Conservation (phyloP, 345 rosid genomes). For the Euphorbia peplus region DNA sequence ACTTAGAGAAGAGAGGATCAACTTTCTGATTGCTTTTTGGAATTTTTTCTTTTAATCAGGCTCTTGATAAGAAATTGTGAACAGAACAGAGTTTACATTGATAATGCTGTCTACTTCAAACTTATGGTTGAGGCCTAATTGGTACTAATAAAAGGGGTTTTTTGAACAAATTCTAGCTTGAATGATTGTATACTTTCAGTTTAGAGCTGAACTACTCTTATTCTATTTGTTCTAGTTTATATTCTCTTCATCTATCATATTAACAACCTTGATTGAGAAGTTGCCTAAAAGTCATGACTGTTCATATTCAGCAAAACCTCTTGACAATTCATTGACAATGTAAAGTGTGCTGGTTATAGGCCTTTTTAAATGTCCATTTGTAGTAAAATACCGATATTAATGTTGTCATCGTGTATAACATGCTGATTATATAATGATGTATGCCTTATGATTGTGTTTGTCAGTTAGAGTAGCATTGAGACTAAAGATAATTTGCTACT, state of each 20-base stretch:
- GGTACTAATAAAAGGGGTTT: background rate
- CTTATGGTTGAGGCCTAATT: slow-evolving; percentile 18
- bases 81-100: slow-evolving; percentile 7
- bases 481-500: too few relatives aligned
- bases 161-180: background rate
- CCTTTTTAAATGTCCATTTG: too few relatives aligned
- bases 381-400: too few relatives aligned
- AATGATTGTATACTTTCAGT: background rate
- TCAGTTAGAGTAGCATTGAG: too few relatives aligned
- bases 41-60: slow-evolving; percentile 12
- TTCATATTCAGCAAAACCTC: too few relatives aligned
- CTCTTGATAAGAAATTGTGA: slow-evolving; percentile 18
- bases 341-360: too few relatives aligned
- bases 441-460: too few relatives aligned
- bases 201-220: background rate
- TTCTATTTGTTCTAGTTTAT: background rate
- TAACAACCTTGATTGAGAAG: background rate
- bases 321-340: too few relatives aligned
- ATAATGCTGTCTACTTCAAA: slow-evolving; percentile 25
- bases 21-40: slow-evolving; percentile 11
- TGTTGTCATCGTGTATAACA: too few relatives aligned
- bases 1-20: slow-evolving; percentile 39
- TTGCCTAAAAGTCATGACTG: too few relatives aligned
- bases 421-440: too few relatives aligned
- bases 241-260: too few relatives aligned